Conservation (phyloP, 768 basidiomycete species). For the Filobasidium wieringae region DNA sequence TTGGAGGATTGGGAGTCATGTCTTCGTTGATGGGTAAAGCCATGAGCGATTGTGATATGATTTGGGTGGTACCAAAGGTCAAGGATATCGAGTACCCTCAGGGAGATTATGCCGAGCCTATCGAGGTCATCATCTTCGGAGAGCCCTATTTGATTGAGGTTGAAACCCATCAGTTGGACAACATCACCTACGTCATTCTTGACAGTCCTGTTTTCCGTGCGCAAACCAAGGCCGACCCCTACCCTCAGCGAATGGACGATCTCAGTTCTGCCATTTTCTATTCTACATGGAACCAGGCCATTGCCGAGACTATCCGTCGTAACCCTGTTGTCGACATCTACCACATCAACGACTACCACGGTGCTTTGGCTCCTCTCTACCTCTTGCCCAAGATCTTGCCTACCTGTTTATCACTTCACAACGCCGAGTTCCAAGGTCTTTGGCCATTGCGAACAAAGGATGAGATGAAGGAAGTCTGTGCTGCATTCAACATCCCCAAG, state of each 20-base stretch:
- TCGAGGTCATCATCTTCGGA: conserved; percentile 92
- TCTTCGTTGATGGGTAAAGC: conserved; percentile 95
- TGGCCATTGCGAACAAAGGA: conserved; percentile 92
- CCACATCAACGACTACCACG: conserved; percentile 88
- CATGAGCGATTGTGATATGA: conserved; percentile 88
- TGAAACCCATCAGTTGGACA: conserved; percentile 82
- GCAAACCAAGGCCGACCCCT: conserved; percentile 89
- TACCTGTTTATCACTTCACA: conserved; percentile 82
- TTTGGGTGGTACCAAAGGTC: conserved; percentile 91
- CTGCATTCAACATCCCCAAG: conserved; percentile 93
- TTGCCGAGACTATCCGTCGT: conserved; percentile 79
- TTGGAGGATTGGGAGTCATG: conserved; percentile 96
- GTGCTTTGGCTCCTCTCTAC: conserved; percentile 80
- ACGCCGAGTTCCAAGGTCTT: conserved; percentile 93
- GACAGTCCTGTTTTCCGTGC: conserved; percentile 94
- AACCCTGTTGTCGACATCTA: conserved; percentile 82
- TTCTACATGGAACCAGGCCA: conserved; percentile 95
- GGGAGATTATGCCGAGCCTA: conserved; percentile 82
- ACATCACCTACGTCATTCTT: conserved; percentile 87
- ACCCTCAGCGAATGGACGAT: conserved; percentile 95
- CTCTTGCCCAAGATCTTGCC: conserved; percentile 83
- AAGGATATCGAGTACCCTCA: conserved; percentile 86
- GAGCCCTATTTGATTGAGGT: conserved; percentile 93
- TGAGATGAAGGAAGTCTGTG: conserved; percentile 97
- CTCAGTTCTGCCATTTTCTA: conserved; percentile 93